Conservation (phyloP, 805 yeast genomes). For the Sugiyamaella smithiae region DNA sequence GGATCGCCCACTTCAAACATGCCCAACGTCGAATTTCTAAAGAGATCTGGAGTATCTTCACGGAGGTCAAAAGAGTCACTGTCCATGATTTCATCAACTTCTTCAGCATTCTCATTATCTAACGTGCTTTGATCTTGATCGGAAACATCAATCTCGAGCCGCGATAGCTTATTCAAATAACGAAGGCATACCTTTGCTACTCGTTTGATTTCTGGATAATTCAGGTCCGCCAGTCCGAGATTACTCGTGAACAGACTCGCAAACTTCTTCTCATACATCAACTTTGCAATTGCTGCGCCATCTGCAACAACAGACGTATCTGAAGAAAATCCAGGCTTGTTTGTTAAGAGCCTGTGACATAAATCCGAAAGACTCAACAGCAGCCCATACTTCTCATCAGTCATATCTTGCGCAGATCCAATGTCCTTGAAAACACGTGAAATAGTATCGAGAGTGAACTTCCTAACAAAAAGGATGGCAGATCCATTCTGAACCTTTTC, state of each 20-base stretch:
- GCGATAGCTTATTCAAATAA: slow-evolving; percentile 47
- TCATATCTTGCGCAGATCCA: slow-evolving; percentile 34
- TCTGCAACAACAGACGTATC: slow-evolving; percentile 39
- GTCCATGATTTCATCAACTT: slow-evolving; percentile 40
- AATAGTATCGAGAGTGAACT: slow-evolving; percentile 67
- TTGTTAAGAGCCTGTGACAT: slow-evolving; percentile 33
- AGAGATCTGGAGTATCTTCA: slow-evolving; percentile 79
- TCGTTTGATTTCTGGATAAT: slow-evolving; percentile 62
- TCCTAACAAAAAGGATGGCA: slow-evolving; percentile 69
- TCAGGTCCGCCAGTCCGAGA: slow-evolving; percentile 66
- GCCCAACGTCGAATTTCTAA: slow-evolving; percentile 86
- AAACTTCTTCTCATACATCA: slow-evolving; percentile 63
- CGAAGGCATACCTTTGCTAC: slow-evolving; percentile 58
- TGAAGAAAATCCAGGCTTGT: slow-evolving; percentile 23
- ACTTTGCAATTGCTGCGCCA: slow-evolving; percentile 58
- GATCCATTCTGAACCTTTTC: slow-evolving; percentile 48
- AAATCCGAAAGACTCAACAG: slow-evolving; percentile 53
- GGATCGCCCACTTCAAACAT: slow-evolving; percentile 85
- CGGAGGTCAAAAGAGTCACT: slow-evolving; percentile 49
- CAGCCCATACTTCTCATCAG: slow-evolving; percentile 52
- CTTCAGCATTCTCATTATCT: slow-evolving; percentile 28
- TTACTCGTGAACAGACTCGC: slow-evolving; percentile 51
- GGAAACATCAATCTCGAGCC: slow-evolving; percentile 43
- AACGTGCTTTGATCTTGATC: slow-evolving; percentile 47
- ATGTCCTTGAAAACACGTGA: slow-evolving; percentile 60